These are phyloP conservation scores for Lonicera japonica DNA, from an alignment of 129 eudicot genomes.

Conservation along the genomic window DNA sequence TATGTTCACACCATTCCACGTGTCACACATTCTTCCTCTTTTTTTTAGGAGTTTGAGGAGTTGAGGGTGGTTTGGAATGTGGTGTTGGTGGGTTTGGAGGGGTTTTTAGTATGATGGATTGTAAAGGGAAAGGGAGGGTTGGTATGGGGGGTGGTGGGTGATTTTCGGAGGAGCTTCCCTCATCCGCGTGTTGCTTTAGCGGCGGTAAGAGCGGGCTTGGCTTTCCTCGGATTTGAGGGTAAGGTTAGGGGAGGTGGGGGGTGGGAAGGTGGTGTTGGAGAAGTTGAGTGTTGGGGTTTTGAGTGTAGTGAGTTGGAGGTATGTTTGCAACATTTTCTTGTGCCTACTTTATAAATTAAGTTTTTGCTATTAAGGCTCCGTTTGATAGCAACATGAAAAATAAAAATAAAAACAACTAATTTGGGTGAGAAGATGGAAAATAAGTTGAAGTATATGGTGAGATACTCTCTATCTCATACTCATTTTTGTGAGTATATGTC, in stretches of 20 bases:
- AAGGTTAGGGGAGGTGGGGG: slow-evolving; percentile 4
- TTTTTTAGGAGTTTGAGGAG: slow-evolving; percentile 1
- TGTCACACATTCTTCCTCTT: too few species aligned
- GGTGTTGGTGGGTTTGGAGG: slow-evolving; percentile 7
- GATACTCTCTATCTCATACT: too few species aligned
- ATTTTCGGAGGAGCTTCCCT: slow-evolving; percentile 16
- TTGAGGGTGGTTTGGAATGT: slow-evolving; percentile 14
- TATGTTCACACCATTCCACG: too few species aligned
- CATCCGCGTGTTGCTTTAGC: slow-evolving; percentile 10
- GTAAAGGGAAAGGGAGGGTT: neutral
- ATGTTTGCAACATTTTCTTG: slow-evolving; percentile 17
- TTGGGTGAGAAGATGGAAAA: too few species aligned
- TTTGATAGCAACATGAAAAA: too few species aligned
- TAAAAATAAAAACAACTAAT: too few species aligned
- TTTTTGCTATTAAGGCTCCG: too few species aligned
- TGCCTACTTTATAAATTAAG: neutral
- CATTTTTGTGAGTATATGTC: too few species aligned
- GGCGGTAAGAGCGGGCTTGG: slow-evolving; percentile 4
- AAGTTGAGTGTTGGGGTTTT: slow-evolving; percentile 12
- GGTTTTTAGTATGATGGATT: slow-evolving; percentile 18
- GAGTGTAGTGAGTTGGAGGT: slow-evolving; percentile 14
- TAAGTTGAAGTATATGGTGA: too few species aligned
- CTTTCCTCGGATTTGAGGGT: slow-evolving; percentile 11
- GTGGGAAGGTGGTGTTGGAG: slow-evolving; percentile 9
- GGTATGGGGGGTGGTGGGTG: neutral